Percentiles rank a stretch among this genome's conserved stretches.
These are phyloP conservation scores for Sarcodon aspratus DNA, from an alignment of 768 basidiomycete genomes.

Conservation along the genomic window DNA sequence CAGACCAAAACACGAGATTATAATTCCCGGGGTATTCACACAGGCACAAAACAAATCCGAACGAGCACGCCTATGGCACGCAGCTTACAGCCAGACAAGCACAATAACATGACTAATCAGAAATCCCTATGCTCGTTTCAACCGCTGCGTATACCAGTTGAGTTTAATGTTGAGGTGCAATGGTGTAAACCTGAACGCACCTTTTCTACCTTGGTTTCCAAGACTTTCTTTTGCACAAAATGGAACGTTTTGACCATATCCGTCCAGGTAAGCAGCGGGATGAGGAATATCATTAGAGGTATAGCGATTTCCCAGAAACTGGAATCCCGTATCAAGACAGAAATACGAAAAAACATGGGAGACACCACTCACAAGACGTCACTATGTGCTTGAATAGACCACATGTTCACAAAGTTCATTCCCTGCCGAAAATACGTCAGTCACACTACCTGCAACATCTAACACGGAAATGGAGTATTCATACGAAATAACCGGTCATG, in stretches of 20 bases:
- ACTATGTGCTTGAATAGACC: slow-evolving; percentile 31
- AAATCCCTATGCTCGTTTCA: no score
- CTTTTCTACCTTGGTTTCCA: no score
- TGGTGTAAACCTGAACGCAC: no score
- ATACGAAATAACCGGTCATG: slow-evolving; percentile 61
- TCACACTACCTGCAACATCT: background rate
- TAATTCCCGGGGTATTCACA: no score
- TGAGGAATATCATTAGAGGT: slow-evolving; percentile 42
- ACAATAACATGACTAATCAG: no score
- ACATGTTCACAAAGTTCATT: slow-evolving; percentile 53
- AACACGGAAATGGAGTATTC: slow-evolving; percentile 12
- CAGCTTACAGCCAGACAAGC: no score
- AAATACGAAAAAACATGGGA: slow-evolving; percentile 11
- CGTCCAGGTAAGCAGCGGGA: slow-evolving; percentile 39
- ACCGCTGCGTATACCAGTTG: no score
- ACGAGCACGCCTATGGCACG: no score
- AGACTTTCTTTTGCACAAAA: no score
- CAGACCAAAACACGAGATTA: no score
- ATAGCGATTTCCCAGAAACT: slow-evolving; percentile 63
- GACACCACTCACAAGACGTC: slow-evolving; percentile 31
- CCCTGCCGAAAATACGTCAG: slow-evolving; percentile 25
- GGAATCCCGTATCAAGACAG: slow-evolving; percentile 1
- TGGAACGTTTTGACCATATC: slow-evolving; percentile 6
- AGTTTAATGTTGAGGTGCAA: no score
- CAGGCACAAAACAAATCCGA: no score